phyloP scores from a whole-genome alignment of 257 asterid species.

The Asclepias syriaca region DNA sequence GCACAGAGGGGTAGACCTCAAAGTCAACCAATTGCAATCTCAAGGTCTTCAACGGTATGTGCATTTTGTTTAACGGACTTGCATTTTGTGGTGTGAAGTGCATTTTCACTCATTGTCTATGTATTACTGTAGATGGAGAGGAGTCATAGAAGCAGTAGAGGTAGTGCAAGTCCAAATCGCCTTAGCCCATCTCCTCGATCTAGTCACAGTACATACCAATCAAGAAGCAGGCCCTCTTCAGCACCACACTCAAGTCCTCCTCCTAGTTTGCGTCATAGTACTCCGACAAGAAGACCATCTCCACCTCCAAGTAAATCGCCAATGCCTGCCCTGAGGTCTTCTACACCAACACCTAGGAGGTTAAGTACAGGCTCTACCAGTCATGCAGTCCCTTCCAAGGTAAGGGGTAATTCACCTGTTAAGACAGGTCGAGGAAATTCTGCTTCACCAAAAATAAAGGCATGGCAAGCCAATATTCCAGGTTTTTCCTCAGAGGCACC shows the following conservation, averaged over 20 bases:
- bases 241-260: conserved; percentile 74
- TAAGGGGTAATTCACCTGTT: conserved; percentile 73
- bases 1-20: conserved; percentile 83
- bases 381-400: conserved; percentile 42
- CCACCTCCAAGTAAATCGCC: conserved; percentile 69
- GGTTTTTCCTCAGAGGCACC: conserved; percentile 90
- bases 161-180: conserved; percentile 88
- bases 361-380: conserved; percentile 66
- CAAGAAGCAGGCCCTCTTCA: conserved; percentile 66
- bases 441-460: conserved; percentile 72
- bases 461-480: conserved; percentile 82
- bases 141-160: conserved; percentile 59
- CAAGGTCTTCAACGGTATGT: conserved; percentile 77
- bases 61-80: not conserved
- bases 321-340: conserved; percentile 49
- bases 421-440: conserved; percentile 75
- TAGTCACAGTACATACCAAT: conserved; percentile 39
- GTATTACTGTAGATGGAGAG: conserved; percentile 61
- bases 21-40: conserved; percentile 79
- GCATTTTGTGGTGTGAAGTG: not conserved
- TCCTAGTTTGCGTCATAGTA: conserved; percentile 41
- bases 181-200: conserved; percentile 80
- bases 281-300: conserved; percentile 67
- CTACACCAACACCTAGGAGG: conserved; percentile 71
- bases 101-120: conserved; percentile 2